Conservation (phyloP, 1,284 basidiomycete species). For the Fomitiporia mediterranea region DNA sequence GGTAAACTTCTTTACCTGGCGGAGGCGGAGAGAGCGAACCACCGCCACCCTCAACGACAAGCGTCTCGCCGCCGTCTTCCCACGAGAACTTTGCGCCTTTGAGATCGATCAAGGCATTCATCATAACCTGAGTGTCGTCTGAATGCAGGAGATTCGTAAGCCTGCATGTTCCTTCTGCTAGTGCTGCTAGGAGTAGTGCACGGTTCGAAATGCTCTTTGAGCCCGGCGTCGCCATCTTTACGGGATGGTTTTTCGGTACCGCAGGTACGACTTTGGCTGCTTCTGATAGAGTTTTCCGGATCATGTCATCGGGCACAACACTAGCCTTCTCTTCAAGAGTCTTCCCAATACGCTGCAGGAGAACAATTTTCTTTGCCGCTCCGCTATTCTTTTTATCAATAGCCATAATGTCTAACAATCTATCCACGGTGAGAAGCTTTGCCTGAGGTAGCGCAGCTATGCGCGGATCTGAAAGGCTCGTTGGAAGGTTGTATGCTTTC, state of each 20-base stretch:
- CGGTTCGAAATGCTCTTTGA: slow-evolving; percentile 98
- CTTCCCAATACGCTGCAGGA: slow-evolving; percentile 86
- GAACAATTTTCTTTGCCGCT: slow-evolving; percentile 87
- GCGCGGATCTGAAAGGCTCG: slow-evolving; percentile 72
- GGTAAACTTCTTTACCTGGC: slow-evolving; percentile 85
- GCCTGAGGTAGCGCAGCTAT: slow-evolving; percentile 70
- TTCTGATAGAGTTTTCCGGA: slow-evolving; percentile 76
- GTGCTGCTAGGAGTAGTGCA: slow-evolving; percentile 89
- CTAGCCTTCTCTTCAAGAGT: slow-evolving; percentile 93
- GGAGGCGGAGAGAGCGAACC: slow-evolving; percentile 78
- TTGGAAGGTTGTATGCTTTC: slow-evolving; percentile 84
- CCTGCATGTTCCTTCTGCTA: slow-evolving; percentile 84
- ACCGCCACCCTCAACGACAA: slow-evolving; percentile 86
- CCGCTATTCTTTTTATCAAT: slow-evolving; percentile 99
- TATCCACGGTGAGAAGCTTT: slow-evolving; percentile 71
- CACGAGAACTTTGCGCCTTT: slow-evolving; percentile 86
- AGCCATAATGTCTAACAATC: slow-evolving; percentile 86
- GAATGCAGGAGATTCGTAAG: slow-evolving; percentile 92
- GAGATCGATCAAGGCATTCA: slow-evolving; percentile 86
- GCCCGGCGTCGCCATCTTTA: slow-evolving; percentile 90
- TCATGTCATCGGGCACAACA: slow-evolving; percentile 75
- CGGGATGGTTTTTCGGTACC: slow-evolving; percentile 58
- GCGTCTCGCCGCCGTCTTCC: slow-evolving; percentile 92
- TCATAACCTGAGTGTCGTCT: slow-evolving; percentile 99
- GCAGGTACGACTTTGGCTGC: slow-evolving; percentile 73